Evolutionary conservation across 768 basidiomycete genomes (phyloP).

Genomic region (Atractiella rhizophila): DNA sequence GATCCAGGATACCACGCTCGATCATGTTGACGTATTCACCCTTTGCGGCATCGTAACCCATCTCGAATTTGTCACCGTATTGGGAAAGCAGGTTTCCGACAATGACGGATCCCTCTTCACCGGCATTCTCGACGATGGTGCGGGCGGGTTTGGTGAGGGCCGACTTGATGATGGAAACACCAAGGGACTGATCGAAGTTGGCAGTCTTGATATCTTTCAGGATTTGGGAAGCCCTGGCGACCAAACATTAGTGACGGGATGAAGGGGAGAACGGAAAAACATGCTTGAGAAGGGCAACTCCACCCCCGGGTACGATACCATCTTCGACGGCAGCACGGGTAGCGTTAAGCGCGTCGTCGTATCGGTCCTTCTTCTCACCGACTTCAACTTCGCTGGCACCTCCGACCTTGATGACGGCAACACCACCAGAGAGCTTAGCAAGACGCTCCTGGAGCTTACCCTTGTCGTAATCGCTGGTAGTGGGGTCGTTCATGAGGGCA

Average conservation of each 20-base stretch:
- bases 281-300: constrained; percentile 48
- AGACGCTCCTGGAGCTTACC: constrained; percentile 89
- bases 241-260: background rate
- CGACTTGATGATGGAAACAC: constrained; percentile 70
- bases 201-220: constrained; percentile 46
- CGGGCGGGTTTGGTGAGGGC: constrained; percentile 57
- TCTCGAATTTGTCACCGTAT: constrained; percentile 49
- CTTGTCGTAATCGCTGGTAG: constrained; percentile 79
- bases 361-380: constrained; percentile 96
- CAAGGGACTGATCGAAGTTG: constrained; percentile 96
- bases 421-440: constrained; percentile 84
- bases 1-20: constrained; percentile 67
- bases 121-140: constrained; percentile 76
- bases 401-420: constrained; percentile 95
- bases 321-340: constrained; percentile 96
- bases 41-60: constrained; percentile 71
- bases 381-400: constrained; percentile 86
- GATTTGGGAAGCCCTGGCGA: constrained; percentile 41
- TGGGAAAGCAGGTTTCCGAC: constrained; percentile 55
- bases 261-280: background rate
- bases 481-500: constrained; percentile 45
- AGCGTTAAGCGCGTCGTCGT: constrained; percentile 60
- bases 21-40: constrained; percentile 92
- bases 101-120: constrained; percentile 78
- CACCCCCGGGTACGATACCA: constrained; percentile 91